phyloP scores from a whole-genome alignment of 2,329 filamentous ascomycete genomes.

The Orbilia ellipsospora region DNA sequence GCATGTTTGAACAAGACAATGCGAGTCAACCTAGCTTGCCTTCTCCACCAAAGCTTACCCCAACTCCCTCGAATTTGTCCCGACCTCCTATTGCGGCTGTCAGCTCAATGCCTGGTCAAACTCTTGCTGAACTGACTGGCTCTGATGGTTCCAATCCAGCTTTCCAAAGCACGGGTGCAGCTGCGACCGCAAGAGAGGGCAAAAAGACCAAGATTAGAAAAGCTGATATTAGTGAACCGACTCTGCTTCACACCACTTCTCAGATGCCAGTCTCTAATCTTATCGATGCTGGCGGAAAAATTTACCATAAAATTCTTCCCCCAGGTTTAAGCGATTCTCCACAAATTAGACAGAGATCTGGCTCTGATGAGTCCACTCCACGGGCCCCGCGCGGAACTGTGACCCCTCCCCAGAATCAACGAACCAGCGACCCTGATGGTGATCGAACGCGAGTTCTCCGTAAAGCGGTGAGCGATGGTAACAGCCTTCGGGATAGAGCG shows the following conservation, averaged over 20 bases:
- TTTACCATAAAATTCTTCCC: constrained; percentile 37
- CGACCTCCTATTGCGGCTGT: constrained; percentile 31
- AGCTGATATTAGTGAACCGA: constrained; percentile 47
- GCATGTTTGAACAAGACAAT: constrained; percentile 47
- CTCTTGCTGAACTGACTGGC: constrained; percentile 42
- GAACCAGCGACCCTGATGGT: constrained; percentile 42
- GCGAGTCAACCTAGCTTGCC: constrained; percentile 23
- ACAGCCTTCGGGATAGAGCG: constrained; percentile 43
- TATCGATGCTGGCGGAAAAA: constrained; percentile 46
- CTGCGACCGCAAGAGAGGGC: constrained; percentile 18
- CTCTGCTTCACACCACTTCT: constrained; percentile 42
- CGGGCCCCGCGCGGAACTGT: constrained; percentile 18
- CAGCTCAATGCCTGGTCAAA: constrained; percentile 18
- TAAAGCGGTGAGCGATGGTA: constrained; percentile 46
- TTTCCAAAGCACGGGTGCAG: constrained; percentile 37
- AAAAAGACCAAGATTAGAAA: constrained; percentile 43
- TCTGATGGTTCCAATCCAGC: constrained; percentile 40
- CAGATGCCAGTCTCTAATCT: constrained; percentile 53
- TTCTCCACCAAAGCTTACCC: constrained; percentile 32
- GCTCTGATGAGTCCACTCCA: constrained; percentile 39
- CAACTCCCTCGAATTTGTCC: constrained; percentile 28
- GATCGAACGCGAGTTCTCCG: constrained; percentile 41
- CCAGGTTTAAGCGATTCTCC: constrained; percentile 41
- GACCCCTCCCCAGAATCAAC: constrained; percentile 23
- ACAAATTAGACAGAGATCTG: constrained; percentile 43